Conservation (phyloP, 2,329 filamentous ascomycete species). For the Sporothrix mexicana region DNA sequence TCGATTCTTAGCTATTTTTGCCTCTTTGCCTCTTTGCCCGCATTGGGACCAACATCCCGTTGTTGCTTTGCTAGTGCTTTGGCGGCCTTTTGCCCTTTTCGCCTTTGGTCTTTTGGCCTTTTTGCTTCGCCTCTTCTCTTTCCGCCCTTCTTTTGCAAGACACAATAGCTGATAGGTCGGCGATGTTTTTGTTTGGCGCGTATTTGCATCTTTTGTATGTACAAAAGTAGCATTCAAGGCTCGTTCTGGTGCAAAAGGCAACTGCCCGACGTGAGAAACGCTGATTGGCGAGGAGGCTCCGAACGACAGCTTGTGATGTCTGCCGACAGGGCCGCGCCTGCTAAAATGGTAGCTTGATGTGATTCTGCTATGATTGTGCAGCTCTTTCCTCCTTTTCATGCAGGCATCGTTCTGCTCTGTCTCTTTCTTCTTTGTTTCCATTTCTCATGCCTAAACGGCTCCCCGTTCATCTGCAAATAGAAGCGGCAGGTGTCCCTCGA, state of each 20-base stretch:
- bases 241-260: neutral
- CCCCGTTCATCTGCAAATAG: neutral
- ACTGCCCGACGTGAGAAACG: neutral
- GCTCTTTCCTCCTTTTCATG: neutral
- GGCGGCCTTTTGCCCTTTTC: neutral
- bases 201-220: neutral
- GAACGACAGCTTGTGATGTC: conserved; percentile 5
- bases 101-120: neutral
- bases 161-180: neutral
- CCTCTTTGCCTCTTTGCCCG: conserved; percentile 22
- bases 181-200: conserved; percentile 19
- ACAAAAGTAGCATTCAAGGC: too few species aligned
- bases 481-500: conserved; percentile 14
- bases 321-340: neutral
- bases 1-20: neutral
- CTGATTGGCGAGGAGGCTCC: neutral
- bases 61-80: conserved; percentile 9
- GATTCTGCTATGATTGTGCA: too few species aligned
- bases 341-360: neutral
- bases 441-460: neutral
- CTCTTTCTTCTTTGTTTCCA: neutral
- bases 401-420: neutral
- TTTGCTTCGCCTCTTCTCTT: neutral
- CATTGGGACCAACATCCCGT: conserved; percentile 29
- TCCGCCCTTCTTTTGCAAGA: neutral